Conservation (phyloP, 805 yeast species). For the Wickerhamiella bombiphila region DNA sequence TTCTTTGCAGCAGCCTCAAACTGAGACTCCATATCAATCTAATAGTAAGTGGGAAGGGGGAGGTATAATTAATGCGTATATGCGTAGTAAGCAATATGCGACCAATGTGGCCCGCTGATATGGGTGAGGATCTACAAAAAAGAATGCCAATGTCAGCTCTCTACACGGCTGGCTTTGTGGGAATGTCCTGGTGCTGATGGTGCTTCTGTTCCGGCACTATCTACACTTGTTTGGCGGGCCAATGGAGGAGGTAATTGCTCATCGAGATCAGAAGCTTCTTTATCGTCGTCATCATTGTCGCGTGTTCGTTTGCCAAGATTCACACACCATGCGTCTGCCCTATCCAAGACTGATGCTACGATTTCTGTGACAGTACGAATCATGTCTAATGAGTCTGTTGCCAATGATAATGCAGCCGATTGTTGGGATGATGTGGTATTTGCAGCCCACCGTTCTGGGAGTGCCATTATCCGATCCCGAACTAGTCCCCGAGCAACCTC, state of each 20-base stretch:
- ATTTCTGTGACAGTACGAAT: conserved; percentile 67
- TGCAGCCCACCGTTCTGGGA: conserved; percentile 61
- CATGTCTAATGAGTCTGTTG: conserved; percentile 82
- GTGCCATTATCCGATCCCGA: conserved; percentile 55
- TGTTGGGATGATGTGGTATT: conserved; percentile 25
- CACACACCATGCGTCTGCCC: conserved; percentile 70
- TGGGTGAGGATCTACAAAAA: too few species aligned
- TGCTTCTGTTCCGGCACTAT: neutral
- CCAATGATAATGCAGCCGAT: conserved; percentile 63
- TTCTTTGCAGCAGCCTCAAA: neutral
- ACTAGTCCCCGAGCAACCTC: conserved; percentile 71
- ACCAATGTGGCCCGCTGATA: too few species aligned
- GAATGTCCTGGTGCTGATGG: neutral
- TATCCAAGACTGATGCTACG: conserved; percentile 68
- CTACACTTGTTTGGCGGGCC: neutral
- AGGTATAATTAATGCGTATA: too few species aligned
- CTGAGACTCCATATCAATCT: neutral
- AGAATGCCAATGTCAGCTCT: too few species aligned
- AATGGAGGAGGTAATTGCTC: neutral
- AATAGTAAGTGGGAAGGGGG: too few species aligned
- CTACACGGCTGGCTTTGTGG: neutral
- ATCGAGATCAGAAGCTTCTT: neutral
- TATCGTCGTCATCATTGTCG: conserved; percentile 1
- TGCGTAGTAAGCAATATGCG: too few species aligned
- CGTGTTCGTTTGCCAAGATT: conserved; percentile 20